Conservation (phyloP, 2,329 filamentous ascomycete species). For the Ilyonectria sp. region DNA sequence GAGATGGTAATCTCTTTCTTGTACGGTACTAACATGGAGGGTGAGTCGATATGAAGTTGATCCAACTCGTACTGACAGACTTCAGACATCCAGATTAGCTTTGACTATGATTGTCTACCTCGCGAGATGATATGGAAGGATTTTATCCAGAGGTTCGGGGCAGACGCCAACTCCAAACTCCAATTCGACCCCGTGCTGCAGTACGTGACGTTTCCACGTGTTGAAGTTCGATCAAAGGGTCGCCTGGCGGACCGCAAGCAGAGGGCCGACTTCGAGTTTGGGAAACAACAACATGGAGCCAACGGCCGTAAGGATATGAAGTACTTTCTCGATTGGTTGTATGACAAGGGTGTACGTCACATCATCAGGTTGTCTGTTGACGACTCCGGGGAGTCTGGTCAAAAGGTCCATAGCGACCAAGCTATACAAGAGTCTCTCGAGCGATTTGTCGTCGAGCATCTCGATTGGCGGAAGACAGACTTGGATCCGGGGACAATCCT, state of each 20-base stretch:
- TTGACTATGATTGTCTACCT: slow-evolving; percentile 19
- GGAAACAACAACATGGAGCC: background rate
- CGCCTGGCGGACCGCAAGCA: too few relatives aligned
- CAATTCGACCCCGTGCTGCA: slow-evolving; percentile 12
- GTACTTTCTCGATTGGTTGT: slow-evolving; percentile 27
- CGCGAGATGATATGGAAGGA: background rate
- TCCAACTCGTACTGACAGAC: background rate
- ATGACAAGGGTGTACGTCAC: slow-evolving; percentile 17
- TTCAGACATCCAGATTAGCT: slow-evolving; percentile 20
- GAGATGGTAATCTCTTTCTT: slow-evolving; percentile 17
- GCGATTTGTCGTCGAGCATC: slow-evolving; percentile 22
- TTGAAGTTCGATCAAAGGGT: background rate
- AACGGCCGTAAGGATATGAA: slow-evolving; percentile 15
- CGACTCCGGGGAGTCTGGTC: background rate
- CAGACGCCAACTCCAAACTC: background rate
- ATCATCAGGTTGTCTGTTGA: slow-evolving; percentile 26
- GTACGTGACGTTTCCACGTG: slow-evolving; percentile 17
- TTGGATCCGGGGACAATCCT: slow-evolving; percentile 9
- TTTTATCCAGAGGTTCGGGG: slow-evolving; percentile 8
- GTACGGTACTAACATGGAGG: slow-evolving; percentile 21
- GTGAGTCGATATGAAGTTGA: background rate
- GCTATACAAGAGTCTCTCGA: slow-evolving; percentile 14
- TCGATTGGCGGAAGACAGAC: slow-evolving; percentile 26
- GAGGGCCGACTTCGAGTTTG: too few relatives aligned
- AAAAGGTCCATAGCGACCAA: slow-evolving; percentile 22